These are phyloP conservation scores for Hemisphaericaspora lyxosophila DNA, from an alignment of 1,139 yeast genomes.

Conservation along the genomic window DNA sequence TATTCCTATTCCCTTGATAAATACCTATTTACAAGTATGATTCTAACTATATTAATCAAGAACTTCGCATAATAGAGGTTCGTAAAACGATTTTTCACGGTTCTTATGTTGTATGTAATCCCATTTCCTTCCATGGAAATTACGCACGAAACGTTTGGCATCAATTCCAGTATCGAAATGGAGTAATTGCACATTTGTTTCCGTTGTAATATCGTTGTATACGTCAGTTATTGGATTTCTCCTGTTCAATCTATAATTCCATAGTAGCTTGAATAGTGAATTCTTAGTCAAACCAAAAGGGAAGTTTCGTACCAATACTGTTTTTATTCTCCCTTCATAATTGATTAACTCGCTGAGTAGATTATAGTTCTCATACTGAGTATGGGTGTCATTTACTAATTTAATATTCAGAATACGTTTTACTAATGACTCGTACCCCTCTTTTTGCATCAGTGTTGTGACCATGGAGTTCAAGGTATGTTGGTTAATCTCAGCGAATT, in stretches of 20 bases:
- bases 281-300: constrained; percentile 40
- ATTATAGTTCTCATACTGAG: not conserved
- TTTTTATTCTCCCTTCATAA: constrained; percentile 11
- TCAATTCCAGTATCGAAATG: constrained; percentile 49
- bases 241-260: constrained; percentile 39
- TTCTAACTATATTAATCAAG: constrained; percentile 20
- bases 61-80: constrained; percentile 41
- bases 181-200: constrained; percentile 34
- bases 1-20: too few species aligned
- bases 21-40: constrained; percentile 2
- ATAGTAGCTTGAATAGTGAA: constrained; percentile 31
- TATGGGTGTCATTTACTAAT: not conserved
- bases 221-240: not conserved
- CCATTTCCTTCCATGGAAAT: constrained; percentile 52
- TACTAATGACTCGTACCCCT: not conserved
- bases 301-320: constrained; percentile 39
- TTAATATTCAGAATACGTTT: not conserved
- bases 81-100: constrained; percentile 29
- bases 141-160: constrained; percentile 55
- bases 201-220: constrained; percentile 27
- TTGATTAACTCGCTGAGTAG: constrained; percentile 12
- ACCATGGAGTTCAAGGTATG: not conserved
- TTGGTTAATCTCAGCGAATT: constrained; percentile 34
- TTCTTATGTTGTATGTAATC: constrained; percentile 24
- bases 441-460: not conserved